These are phyloP conservation scores for Gracilaria gracilis DNA, from an alignment of 23 red algal species.

Conservation along the genomic window DNA sequence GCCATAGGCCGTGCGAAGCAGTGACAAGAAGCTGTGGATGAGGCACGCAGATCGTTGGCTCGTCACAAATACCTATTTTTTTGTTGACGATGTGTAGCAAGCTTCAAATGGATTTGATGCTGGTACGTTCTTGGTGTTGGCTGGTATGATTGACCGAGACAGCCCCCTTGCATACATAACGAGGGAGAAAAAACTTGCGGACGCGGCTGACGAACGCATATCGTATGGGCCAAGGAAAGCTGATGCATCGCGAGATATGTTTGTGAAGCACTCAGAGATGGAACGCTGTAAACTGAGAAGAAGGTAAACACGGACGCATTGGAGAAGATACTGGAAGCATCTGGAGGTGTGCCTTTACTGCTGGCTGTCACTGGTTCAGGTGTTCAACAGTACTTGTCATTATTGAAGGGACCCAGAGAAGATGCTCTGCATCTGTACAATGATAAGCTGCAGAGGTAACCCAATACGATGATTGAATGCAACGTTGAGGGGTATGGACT, in stretches of 20 bases:
- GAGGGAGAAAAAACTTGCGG: too few species aligned
- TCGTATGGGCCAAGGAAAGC: background rate
- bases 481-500: too few species aligned
- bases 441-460: too few species aligned
- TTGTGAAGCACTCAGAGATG: background rate
- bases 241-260: background rate
- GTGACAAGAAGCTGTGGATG: too few species aligned
- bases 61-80: background rate
- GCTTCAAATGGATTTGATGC: background rate
- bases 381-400: background rate
- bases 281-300: too few species aligned
- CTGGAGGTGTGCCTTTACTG: background rate
- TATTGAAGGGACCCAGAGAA: background rate
- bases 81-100: background rate
- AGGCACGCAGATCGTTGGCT: background rate
- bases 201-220: background rate
- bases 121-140: too few species aligned
- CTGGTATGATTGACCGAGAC: too few species aligned
- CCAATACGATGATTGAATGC: too few species aligned
- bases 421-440: background rate
- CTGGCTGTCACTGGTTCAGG: background rate
- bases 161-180: too few species aligned
- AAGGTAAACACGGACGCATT: too few species aligned
- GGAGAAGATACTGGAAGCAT: background rate
- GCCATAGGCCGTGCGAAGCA: background rate